phyloP scores from a whole-genome alignment of 1,139 yeast genomes.

The Sugiyamaella castrensis region DNA sequence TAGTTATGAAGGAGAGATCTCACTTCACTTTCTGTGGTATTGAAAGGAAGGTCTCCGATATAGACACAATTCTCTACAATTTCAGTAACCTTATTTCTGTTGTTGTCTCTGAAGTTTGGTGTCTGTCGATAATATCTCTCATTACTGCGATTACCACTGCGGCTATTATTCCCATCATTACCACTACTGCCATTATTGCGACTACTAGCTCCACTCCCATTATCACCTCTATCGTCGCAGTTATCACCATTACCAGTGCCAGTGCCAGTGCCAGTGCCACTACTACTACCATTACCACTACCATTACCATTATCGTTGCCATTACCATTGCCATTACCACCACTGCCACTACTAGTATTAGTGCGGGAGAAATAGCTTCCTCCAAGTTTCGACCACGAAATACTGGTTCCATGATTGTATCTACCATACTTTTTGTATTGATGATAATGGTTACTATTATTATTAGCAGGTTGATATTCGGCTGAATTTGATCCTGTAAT shows the following conservation, averaged over 20 bases:
- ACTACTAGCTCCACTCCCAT: neutral
- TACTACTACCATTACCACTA: too few species aligned
- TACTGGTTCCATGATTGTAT: neutral
- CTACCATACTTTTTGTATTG: neutral
- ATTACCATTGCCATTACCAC: neutral
- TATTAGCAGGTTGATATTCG: too few species aligned
- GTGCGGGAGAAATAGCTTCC: too few species aligned
- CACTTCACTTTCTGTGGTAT: constrained; percentile 13
- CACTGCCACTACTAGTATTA: too few species aligned
- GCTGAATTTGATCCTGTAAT: too few species aligned
- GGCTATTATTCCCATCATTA: neutral
- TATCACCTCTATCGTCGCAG: too few species aligned
- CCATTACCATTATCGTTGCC: neutral
- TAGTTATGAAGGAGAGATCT: constrained; percentile 8
- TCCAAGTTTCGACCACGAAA: too few species aligned
- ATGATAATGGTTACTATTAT: too few species aligned
- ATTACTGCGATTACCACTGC: neutral
- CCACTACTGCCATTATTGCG: neutral
- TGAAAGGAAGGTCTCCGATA: constrained; percentile 15
- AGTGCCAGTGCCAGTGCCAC: too few species aligned
- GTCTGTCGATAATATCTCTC: neutral
- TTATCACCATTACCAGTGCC: too few species aligned
- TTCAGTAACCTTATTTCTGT: neutral
- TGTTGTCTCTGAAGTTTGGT: constrained; percentile 1
- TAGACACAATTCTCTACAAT: constrained; percentile 10